phyloP scores from a whole-genome alignment of 768 basidiomycete species.

The Termitomyces bulborhizus region DNA sequence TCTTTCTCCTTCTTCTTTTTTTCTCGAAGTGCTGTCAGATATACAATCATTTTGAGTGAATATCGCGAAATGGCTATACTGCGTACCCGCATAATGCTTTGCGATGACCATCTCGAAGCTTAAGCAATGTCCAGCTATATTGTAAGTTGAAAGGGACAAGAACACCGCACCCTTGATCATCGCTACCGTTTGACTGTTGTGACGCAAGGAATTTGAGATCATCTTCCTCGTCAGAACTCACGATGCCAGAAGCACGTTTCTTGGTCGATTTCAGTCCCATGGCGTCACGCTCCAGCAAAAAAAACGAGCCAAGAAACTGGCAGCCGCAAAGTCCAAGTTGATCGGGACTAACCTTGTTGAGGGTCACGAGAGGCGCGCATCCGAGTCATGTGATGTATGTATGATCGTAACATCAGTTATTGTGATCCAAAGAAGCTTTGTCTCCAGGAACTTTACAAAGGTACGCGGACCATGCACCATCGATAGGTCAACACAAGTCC shows the following conservation, averaged over 20 bases:
- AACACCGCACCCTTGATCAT: constrained; percentile 14
- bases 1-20: constrained; percentile 17
- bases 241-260: not conserved
- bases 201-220: constrained; percentile 12
- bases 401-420: no score
- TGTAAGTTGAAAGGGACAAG: not conserved
- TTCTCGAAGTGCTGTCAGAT: constrained; percentile 10
- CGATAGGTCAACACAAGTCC: no score
- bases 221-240: constrained; percentile 8
- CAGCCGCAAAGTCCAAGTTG: not conserved
- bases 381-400: no score
- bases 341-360: not conserved
- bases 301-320: not conserved
- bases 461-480: no score
- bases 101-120: constrained; percentile 15
- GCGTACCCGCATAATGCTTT: constrained; percentile 14
- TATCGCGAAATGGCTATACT: not conserved
- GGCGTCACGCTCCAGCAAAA: not conserved
- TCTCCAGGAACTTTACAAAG: not conserved
- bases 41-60: not conserved
- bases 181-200: constrained; percentile 15
- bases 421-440: no score
- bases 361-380: not conserved
- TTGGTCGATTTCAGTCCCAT: not conserved
- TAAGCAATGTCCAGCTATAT: not conserved